Conservation (phyloP, 1,284 basidiomycete genomes). For the Ustilago xerochloae region DNA sequence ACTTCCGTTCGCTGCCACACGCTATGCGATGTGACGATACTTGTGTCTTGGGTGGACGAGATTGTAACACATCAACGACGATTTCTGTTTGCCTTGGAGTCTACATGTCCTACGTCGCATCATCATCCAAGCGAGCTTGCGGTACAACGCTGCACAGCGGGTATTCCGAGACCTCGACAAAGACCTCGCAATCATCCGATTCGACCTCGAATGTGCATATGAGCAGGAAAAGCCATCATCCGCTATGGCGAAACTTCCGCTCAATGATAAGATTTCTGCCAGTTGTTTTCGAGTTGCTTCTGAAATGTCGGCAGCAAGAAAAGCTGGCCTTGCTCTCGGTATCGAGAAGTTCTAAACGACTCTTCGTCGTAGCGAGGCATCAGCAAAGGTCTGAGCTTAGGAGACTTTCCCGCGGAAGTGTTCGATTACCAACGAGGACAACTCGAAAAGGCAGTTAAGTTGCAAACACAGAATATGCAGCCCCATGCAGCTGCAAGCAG, state of each 20-base stretch:
- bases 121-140: not conserved
- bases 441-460: not conserved
- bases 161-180: not conserved
- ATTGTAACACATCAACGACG: no score
- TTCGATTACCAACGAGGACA: not conserved
- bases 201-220: not conserved
- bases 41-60: no score
- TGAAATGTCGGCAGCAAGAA: no score
- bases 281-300: no score
- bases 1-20: no score
- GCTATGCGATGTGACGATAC: no score
- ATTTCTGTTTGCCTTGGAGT: no score
- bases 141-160: not conserved
- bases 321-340: no score
- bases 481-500: slow-evolving; percentile 1
- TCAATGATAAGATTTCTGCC: no score
- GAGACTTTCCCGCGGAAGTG: not conserved
- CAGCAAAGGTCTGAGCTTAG: not conserved
- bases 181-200: not conserved
- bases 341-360: not conserved
- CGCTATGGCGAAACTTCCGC: no score
- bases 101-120: not conserved
- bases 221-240: not conserved
- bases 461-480: not conserved
- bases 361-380: not conserved